These are phyloP conservation scores for Mycosphaerella sp. DNA, from an alignment of 2,329 filamentous ascomycete genomes.

Conservation along the genomic window DNA sequence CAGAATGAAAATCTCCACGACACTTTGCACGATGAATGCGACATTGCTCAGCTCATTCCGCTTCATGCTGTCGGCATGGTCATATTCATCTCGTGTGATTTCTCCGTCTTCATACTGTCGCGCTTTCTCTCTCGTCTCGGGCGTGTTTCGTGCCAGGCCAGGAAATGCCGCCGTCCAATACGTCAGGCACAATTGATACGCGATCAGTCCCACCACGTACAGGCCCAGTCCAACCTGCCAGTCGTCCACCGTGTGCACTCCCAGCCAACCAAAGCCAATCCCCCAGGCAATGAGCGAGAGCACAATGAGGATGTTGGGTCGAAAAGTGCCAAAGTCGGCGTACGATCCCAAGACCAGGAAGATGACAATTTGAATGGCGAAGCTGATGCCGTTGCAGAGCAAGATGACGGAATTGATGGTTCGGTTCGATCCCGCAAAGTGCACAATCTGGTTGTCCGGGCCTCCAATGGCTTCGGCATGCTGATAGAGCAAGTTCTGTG, in stretches of 20 bases:
- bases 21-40: conserved; percentile 57
- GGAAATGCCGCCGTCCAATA: conserved; percentile 64
- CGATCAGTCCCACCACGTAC: conserved; percentile 61
- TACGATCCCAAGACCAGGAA: conserved; percentile 50
- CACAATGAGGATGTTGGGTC: conserved; percentile 56
- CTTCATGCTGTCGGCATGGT: conserved; percentile 55
- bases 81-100: conserved; percentile 55
- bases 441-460: conserved; percentile 44
- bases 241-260: conserved; percentile 53
- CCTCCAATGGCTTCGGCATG: conserved; percentile 44
- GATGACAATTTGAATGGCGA: conserved; percentile 57
- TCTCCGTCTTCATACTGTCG: conserved; percentile 45
- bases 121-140: conserved; percentile 45
- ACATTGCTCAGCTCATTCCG: conserved; percentile 58
- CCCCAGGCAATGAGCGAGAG: conserved; percentile 56
- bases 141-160: conserved; percentile 50
- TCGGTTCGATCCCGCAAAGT: conserved; percentile 51
- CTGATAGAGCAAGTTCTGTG: conserved; percentile 58
- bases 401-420: conserved; percentile 62
- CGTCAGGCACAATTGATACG: conserved; percentile 60
- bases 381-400: conserved; percentile 60
- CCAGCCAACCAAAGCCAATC: conserved; percentile 61
- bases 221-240: conserved; percentile 57
- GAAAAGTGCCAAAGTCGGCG: conserved; percentile 59
- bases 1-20: conserved; percentile 56